These are phyloP conservation scores for Saprolegnia parasitica DNA, from an alignment of 352 stramenopile species.

Conservation along the genomic window DNA sequence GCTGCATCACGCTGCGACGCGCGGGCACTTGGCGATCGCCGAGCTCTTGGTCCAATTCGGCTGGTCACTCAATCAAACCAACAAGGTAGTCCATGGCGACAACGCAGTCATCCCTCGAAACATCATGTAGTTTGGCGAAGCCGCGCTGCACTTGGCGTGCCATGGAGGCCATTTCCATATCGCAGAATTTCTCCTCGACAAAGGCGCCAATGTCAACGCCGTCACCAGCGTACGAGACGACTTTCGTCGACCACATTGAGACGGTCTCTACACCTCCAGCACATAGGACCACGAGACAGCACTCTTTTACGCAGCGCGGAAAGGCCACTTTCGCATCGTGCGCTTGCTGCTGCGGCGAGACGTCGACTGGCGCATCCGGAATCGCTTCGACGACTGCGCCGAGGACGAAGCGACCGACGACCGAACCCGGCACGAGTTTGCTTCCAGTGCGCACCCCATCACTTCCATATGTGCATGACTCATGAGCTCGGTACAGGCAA, in stretches of 20 bases:
- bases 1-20: conserved; percentile 59
- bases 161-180: conserved; percentile 52
- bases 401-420: conserved; percentile 58
- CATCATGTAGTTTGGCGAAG: conserved; percentile 35
- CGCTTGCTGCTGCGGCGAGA: conserved; percentile 60
- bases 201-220: conserved; percentile 50
- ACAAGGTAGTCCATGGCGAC: conserved; percentile 38
- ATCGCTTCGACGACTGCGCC: conserved; percentile 63
- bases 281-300: conserved; percentile 50
- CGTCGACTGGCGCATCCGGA: conserved; percentile 44
- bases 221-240: conserved; percentile 30
- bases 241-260: background rate
- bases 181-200: conserved; percentile 59
- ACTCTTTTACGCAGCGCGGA: conserved; percentile 69
- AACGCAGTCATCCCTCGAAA: conserved; percentile 30
- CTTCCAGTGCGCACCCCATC: background rate
- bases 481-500: conserved; percentile 31
- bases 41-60: conserved; percentile 62
- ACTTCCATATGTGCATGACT: background rate
- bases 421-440: conserved; percentile 52
- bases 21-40: conserved; percentile 60
- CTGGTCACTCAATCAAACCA: conserved; percentile 34
- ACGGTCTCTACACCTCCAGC: no score
- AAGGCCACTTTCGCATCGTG: conserved; percentile 56
- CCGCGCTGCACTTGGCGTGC: conserved; percentile 61